These are phyloP conservation scores for Sindora glabra DNA, from an alignment of 306 rosid genomes.

Conservation along the genomic window DNA sequence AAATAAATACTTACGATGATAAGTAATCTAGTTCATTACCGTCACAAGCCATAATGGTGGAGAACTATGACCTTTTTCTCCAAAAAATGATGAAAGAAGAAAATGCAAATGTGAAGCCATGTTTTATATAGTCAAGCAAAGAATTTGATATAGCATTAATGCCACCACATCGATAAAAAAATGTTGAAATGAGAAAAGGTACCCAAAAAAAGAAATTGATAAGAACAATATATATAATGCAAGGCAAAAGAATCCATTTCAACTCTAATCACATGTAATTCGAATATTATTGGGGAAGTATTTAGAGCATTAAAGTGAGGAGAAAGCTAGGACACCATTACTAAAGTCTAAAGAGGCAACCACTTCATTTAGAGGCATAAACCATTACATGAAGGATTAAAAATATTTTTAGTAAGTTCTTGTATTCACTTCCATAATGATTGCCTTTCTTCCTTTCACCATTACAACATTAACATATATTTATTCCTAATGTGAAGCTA, in stretches of 20 bases:
- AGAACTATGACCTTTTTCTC: conserved; percentile 70
- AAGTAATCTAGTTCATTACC: conserved; percentile 68
- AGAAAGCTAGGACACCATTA: neutral
- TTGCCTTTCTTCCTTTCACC: neutral
- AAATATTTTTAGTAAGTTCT: neutral
- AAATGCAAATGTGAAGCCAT: neutral
- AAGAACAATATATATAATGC: neutral
- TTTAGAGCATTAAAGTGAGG: neutral
- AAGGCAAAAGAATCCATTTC: neutral
- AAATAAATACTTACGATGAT: conserved; percentile 58
- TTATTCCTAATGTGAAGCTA: neutral
- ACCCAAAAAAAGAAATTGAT: neutral
- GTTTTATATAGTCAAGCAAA: neutral
- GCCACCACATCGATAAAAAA: neutral
- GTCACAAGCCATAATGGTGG: conserved; percentile 69
- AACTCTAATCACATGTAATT: neutral
- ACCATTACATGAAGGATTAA: neutral
- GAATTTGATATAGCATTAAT: neutral
- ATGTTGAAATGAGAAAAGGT: neutral
- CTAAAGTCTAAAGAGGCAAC: neutral
- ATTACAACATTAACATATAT: neutral
- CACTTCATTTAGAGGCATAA: neutral
- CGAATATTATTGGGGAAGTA: neutral
- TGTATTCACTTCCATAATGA: neutral
- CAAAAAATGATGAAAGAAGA: conserved; percentile 35